A percentile compares a stretch with the other conserved stretches of the same genome.
Evolutionary conservation across 2,329 filamentous ascomycete species (phyloP).

Genomic region (Furcasterigmium furcatum): DNA sequence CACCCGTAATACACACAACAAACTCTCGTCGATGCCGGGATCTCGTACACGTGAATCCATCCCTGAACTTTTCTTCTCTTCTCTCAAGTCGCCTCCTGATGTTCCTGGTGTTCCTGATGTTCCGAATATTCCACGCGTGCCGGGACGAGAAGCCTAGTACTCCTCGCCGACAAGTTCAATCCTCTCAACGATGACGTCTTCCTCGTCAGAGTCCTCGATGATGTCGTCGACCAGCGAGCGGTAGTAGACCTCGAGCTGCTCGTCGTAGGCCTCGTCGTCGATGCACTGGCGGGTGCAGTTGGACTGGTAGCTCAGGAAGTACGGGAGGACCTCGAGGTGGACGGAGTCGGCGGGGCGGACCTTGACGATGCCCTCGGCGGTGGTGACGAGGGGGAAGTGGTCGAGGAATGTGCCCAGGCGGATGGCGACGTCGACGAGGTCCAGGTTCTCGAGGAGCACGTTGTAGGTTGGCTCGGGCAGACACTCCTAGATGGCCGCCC

Average conservation of each 20-base stretch:
- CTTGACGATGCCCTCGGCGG: neutral
- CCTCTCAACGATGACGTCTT: no score
- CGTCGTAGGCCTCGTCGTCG: neutral
- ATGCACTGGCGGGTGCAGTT: neutral
- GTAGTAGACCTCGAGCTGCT: neutral
- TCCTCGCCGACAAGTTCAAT: no score
- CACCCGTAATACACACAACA: no score
- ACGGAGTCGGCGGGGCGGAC: neutral
- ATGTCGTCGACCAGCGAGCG: no score
- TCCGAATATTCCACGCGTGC: no score
- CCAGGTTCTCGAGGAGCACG: neutral
- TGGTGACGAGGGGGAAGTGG: neutral
- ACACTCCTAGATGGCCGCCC: neutral
- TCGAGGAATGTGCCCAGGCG: neutral
- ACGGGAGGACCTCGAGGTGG: neutral
- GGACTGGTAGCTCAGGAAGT: conserved; percentile 1
- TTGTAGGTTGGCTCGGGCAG: neutral
- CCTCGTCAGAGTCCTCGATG: no score
- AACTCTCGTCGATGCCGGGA: no score
- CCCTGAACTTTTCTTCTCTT: no score
- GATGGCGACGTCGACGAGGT: neutral
- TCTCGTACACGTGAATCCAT: no score
- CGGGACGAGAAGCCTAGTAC: no score
- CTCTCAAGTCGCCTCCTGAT: no score
- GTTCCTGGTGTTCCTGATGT: no score